Evolutionary conservation across 306 rosid species (phyloP).

Genomic region (Fagus sylvatica): DNA sequence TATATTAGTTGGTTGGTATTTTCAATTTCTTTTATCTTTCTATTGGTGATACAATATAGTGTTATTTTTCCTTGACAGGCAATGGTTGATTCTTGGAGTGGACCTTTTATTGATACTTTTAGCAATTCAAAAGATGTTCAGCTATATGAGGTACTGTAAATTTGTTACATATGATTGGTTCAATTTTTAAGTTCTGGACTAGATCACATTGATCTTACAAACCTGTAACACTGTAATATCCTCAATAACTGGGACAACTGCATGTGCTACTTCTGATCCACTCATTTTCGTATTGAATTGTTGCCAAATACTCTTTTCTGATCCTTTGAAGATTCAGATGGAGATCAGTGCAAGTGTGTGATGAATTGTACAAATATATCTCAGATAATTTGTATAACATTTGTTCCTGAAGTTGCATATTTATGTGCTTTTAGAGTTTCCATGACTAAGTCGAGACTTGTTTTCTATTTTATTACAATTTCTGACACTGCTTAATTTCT

Average conservation of each 20-base stretch:
- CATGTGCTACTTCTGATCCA: background rate
- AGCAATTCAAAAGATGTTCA: conserved; percentile 50
- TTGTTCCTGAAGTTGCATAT: background rate
- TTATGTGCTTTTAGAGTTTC: background rate
- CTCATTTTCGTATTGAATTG: background rate
- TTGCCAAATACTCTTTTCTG: background rate
- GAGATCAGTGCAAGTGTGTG: background rate
- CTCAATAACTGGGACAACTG: background rate
- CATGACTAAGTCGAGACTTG: background rate
- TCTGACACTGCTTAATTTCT: background rate
- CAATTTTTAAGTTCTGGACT: conserved; percentile 2
- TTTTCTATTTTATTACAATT: background rate
- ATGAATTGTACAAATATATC: background rate
- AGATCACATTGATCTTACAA: background rate
- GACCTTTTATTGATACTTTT: conserved; percentile 58
- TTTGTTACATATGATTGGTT: conserved; percentile 13
- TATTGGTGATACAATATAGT: conserved; percentile 18
- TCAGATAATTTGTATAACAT: background rate
- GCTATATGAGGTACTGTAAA: conserved; percentile 58
- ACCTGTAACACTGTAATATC: background rate
- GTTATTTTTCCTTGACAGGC: conserved; percentile 46
- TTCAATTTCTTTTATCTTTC: conserved; percentile 17
- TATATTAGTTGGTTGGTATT: background rate
- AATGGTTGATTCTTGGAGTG: conserved; percentile 80
- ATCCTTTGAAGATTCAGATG: conserved; percentile 11